Conservation (phyloP, 2,329 filamentous ascomycete genomes). For the Tympanopsis confertula region DNA sequence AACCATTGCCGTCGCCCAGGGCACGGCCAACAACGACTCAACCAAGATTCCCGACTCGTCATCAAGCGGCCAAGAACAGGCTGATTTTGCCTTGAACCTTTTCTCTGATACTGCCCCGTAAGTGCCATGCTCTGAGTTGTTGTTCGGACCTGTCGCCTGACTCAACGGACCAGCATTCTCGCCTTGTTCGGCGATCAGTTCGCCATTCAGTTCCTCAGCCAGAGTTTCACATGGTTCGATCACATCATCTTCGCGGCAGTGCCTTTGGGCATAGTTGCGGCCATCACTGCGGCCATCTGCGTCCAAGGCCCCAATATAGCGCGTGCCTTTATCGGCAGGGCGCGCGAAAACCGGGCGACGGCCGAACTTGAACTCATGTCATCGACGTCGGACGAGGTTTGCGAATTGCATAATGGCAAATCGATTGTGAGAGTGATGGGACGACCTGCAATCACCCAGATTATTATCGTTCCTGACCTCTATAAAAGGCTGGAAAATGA, state of each 20-base stretch:
- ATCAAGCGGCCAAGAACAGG: too few relatives aligned
- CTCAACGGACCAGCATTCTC: too few relatives aligned
- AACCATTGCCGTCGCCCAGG: too few relatives aligned
- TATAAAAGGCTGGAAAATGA: background rate
- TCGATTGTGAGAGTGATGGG: constrained; percentile 6
- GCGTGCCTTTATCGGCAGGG: constrained; percentile 10
- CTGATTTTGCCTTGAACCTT: too few relatives aligned
- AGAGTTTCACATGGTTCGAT: constrained; percentile 6
- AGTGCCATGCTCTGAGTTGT: too few relatives aligned
- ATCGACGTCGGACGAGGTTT: constrained; percentile 15
- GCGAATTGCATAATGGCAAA: constrained; percentile 12
- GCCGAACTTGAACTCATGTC: constrained; percentile 15
- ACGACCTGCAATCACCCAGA: constrained; percentile 5
- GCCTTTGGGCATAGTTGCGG: constrained; percentile 14
- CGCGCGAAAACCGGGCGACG: constrained; percentile 8
- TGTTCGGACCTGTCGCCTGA: too few relatives aligned
- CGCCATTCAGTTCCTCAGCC: constrained; percentile 8
- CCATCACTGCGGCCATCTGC: constrained; percentile 11
- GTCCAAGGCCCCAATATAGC: constrained; percentile 8
- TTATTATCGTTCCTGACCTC: constrained; percentile 4
- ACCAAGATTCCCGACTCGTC: too few relatives aligned
- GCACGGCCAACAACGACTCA: too few relatives aligned
- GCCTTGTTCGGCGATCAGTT: constrained; percentile 9
- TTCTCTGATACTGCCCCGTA: too few relatives aligned
- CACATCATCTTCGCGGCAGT: constrained; percentile 10